Percentiles rank a stretch among this genome's conserved stretches.
Evolutionary conservation across 176 grass and related monocot species (phyloP).

Genomic region (Cymbopogon citratus): DNA sequence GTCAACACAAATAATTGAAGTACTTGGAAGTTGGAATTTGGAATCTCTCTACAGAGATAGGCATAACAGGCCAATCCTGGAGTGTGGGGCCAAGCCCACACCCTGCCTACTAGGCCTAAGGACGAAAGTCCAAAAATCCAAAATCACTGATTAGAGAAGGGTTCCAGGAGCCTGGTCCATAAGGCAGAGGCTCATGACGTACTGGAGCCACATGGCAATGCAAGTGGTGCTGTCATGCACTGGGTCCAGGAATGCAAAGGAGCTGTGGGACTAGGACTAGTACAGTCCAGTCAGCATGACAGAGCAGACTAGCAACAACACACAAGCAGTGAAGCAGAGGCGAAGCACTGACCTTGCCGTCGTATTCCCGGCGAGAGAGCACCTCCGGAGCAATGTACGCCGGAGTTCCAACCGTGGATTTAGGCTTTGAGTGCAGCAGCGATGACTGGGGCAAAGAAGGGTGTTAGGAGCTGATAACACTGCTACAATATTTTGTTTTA

Average conservation of each 20-base stretch:
- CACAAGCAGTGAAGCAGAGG: conserved; percentile 26
- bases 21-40: conserved; percentile 25
- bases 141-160: conserved; percentile 2
- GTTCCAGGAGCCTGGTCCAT: no score
- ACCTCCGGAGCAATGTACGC: conserved; percentile 77
- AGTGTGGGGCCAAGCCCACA: conserved; percentile 21
- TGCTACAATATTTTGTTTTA: background rate
- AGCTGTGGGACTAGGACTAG: background rate
- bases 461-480: background rate
- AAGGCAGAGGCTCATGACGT: background rate
- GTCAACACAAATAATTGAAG: conserved; percentile 49
- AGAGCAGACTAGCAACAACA: no score
- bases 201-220: background rate
- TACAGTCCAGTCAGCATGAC: no score
- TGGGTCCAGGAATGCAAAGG: background rate
- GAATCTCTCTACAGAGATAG: conserved; percentile 32
- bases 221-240: conserved; percentile 8
- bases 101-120: conserved; percentile 19
- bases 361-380: conserved; percentile 64
- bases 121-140: conserved; percentile 26
- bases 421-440: conserved; percentile 67
- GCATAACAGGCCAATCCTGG: conserved; percentile 18
- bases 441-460: conserved; percentile 51
- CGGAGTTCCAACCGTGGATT: conserved; percentile 74
- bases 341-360: conserved; percentile 66